A percentile compares a stretch with the other conserved stretches of the same genome.
Evolutionary conservation across 1,284 basidiomycete species (phyloP).

Genomic region (Ceratobasidium sp.): DNA sequence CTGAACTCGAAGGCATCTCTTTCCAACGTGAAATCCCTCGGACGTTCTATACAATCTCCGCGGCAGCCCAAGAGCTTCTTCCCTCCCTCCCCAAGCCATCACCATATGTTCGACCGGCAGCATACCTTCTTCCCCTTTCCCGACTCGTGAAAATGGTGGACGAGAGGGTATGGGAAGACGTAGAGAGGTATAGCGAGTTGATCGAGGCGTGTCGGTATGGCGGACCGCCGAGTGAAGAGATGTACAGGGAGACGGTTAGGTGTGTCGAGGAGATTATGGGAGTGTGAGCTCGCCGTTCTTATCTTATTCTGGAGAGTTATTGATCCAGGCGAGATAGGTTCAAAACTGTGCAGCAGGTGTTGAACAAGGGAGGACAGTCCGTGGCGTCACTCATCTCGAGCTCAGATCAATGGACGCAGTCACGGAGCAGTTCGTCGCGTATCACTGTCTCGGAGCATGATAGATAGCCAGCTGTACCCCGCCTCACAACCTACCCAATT

Average conservation of each 20-base stretch:
- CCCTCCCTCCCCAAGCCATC: conserved; percentile 44
- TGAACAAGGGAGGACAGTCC: conserved; percentile 32
- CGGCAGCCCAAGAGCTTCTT: conserved; percentile 40
- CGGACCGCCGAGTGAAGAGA: conserved; percentile 45
- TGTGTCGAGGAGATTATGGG: conserved; percentile 46
- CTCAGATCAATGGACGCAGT: conserved; percentile 27
- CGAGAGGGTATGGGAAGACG: conserved; percentile 24
- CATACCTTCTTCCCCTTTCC: conserved; percentile 39
- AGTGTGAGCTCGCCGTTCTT: conserved; percentile 33
- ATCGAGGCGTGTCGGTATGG: conserved; percentile 45
- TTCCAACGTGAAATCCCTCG: conserved; percentile 45
- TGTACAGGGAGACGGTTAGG: conserved; percentile 46
- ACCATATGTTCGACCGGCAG: conserved; percentile 39
- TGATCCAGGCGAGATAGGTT: neutral
- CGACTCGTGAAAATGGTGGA: conserved; percentile 36
- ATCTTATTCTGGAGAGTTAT: neutral
- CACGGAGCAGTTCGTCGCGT: conserved; percentile 8
- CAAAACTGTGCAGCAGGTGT: conserved; percentile 22
- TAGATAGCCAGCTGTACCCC: too few relatives aligned
- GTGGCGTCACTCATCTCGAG: conserved; percentile 20
- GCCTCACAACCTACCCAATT: too few relatives aligned
- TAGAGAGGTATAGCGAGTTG: conserved; percentile 41
- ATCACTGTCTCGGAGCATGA: conserved; percentile 18
- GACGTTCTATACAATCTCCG: conserved; percentile 40
- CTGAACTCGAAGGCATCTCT: conserved; percentile 42